Base-by-base conservation (phyloP, 805 yeast genomes). In the Saccharomyces cerevisiae region DNA sequence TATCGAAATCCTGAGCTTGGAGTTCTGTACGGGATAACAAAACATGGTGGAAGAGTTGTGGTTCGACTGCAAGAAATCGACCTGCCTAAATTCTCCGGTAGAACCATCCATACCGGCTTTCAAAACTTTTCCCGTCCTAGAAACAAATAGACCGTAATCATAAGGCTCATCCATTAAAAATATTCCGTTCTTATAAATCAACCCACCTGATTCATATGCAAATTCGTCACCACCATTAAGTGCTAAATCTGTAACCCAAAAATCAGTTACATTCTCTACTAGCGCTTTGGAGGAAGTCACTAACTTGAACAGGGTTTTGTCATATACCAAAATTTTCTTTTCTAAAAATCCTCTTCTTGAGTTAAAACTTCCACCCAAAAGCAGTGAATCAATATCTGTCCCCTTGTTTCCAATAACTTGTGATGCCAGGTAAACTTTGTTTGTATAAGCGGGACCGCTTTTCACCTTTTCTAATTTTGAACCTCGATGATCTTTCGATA, bases 281-380 rank as follows among this genome's bases (percentile, higher is more conserved):
- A 21, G 24, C 11, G 17, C 24, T 10, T 36, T 36, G 10, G 11
- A 17, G 11, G 24, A 36, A 36, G 43, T 17, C 4, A 10, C 6
- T 36, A 17, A 21, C 43, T n/a, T 36, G 2, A 36, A 36, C 8
- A 36, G 22, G 8, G 8, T 17, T 36, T 36, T 17, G 17, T 36
- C 24, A 10, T 36, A 36, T 36, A 17, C 43, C 43, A 17, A 6
- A 28, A 21, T 29, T 10, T 14, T 41, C 30, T 30, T 47, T 27
- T 51, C 53, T 17, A 51, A 6, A 51, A 51, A 51, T 2, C 53
- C 53, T 13, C 24, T 36, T 28, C 21, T n/a, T 11, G 46, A 10
- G 9, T 24, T 21, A 13, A 30, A 32, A n/a, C 47, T 24, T 10
- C 53, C 53, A 2, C 29, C 6, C 9, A 47, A 11, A 9, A 51